These are phyloP conservation scores for Lentinula edodes DNA, from an alignment of 768 basidiomycete species.

Conservation along the genomic window DNA sequence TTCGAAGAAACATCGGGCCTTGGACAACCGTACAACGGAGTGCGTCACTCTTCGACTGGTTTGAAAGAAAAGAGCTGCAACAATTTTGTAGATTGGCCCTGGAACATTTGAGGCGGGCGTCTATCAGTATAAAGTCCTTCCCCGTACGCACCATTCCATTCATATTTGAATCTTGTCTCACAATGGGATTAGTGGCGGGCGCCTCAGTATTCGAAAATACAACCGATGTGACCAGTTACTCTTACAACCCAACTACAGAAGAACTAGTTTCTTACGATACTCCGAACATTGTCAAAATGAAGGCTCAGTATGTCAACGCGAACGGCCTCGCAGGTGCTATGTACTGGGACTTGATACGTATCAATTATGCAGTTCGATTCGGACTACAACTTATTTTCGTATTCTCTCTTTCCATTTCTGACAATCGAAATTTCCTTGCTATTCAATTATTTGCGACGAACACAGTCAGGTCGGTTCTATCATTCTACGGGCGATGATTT, in stretches of 20 bases:
- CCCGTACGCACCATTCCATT: constrained; percentile 30
- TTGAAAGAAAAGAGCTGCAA: not conserved
- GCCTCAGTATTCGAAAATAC: constrained; percentile 62
- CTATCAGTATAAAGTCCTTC: constrained; percentile 74
- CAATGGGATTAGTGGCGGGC: constrained; percentile 31
- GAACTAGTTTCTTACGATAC: constrained; percentile 78
- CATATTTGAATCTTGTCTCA: not conserved
- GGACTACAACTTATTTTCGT: not conserved
- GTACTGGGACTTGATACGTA: constrained; percentile 58
- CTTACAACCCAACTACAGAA: constrained; percentile 59
- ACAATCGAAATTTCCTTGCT: not conserved
- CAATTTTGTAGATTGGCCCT: constrained; percentile 50
- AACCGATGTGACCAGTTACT: constrained; percentile 69
- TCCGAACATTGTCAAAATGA: constrained; percentile 57
- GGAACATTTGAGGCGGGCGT: constrained; percentile 66
- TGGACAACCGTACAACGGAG: constrained; percentile 63
- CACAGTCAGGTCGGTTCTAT: not conserved
- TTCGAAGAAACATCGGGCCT: constrained; percentile 69
- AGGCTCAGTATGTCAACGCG: constrained; percentile 60
- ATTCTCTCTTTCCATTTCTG: not conserved
- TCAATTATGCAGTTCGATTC: not conserved
- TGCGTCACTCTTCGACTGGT: constrained; percentile 21
- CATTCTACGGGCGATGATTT: not conserved
- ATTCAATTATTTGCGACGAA: constrained; percentile 42
- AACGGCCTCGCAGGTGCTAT: constrained; percentile 63